phyloP scores from a whole-genome alignment of 192 early-diverging fungal species.

The Podochytrium sp. region DNA sequence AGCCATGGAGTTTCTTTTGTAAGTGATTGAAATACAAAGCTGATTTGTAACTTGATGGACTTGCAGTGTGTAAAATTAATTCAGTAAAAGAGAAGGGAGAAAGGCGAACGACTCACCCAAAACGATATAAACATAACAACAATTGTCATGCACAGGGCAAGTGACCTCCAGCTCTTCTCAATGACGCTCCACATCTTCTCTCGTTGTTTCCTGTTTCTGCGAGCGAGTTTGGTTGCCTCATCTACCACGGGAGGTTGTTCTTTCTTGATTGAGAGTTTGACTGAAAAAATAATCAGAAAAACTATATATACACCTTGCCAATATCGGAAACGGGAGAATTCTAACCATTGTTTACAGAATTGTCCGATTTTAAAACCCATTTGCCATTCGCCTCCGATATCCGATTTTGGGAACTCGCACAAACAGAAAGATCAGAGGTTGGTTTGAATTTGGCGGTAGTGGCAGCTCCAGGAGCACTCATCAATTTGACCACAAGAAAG shows the following conservation, averaged over 20 bases:
- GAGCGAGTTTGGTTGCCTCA: neutral
- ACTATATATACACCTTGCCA: too few species aligned
- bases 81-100: neutral
- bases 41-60: neutral
- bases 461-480: slow-evolving; percentile 1
- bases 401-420: too few species aligned
- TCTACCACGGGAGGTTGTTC: too few species aligned
- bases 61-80: neutral
- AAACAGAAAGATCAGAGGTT: too few species aligned
- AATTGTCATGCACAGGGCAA: neutral
- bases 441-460: too few species aligned
- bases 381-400: too few species aligned
- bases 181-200: slow-evolving; percentile 9
- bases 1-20: slow-evolving; percentile 19
- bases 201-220: neutral
- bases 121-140: slow-evolving; percentile 11
- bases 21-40: neutral
- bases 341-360: too few species aligned
- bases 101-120: neutral
- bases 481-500: neutral
- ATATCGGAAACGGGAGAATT: too few species aligned
- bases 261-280: too few species aligned
- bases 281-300: too few species aligned
- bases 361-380: too few species aligned
- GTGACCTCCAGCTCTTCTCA: slow-evolving; percentile 14